Evolutionary conservation across 1,139 yeast species (phyloP).

Genomic region (Hyphopichia pseudoburtonii): DNA sequence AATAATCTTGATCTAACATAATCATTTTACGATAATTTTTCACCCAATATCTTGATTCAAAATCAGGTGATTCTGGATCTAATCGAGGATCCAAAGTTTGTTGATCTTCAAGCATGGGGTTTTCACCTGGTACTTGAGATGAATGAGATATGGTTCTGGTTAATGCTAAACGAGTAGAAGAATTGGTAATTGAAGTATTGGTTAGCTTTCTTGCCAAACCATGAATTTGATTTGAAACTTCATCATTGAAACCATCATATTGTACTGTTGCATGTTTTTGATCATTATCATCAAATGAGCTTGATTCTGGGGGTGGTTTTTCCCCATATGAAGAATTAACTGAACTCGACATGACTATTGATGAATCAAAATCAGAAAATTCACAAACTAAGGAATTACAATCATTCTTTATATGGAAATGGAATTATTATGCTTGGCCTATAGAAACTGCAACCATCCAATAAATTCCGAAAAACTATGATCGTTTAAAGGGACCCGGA

Average conservation of each 20-base stretch:
- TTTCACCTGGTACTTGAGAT: slow-evolving; percentile 53
- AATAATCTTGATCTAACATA: slow-evolving; percentile 18
- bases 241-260: slow-evolving; percentile 28
- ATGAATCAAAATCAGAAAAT: too few species aligned
- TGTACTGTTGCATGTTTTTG: background rate
- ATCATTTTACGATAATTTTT: slow-evolving; percentile 21
- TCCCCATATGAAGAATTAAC: too few species aligned
- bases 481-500: too few species aligned
- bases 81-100: slow-evolving; percentile 11
- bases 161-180: background rate
- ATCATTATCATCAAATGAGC: too few species aligned
- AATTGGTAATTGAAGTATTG: slow-evolving; percentile 4
- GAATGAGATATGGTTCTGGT: slow-evolving; percentile 42
- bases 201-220: slow-evolving; percentile 36
- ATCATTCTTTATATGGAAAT: too few species aligned
- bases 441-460: too few species aligned
- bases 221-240: slow-evolving; percentile 23
- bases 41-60: slow-evolving; percentile 25
- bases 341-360: slow-evolving; percentile 1
- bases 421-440: too few species aligned
- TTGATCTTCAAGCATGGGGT: slow-evolving; percentile 19
- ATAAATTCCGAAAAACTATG: too few species aligned
- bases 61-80: slow-evolving; percentile 17
- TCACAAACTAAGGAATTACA: too few species aligned
- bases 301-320: too few species aligned